Percentiles rank a stretch among this genome's conserved stretches.
Conservation (phyloP, 148 eudicot species). For the Rhododendron simsii region DNA sequence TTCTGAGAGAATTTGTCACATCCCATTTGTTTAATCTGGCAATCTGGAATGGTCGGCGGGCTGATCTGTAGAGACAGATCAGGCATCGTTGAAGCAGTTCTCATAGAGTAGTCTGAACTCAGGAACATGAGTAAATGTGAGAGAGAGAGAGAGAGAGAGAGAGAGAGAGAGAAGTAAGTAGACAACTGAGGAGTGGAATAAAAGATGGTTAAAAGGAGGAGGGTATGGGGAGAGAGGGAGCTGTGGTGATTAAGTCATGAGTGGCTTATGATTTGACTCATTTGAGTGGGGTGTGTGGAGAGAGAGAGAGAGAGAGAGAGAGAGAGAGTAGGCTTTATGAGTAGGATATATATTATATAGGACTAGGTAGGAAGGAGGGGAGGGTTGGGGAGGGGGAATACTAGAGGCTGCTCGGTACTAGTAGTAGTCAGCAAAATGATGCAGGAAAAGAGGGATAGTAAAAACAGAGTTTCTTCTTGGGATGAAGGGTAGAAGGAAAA, state of each 20-base stretch:
- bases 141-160: background rate
- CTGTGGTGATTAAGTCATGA: slow-evolving; percentile 67
- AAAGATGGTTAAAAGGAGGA: background rate
- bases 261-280: slow-evolving; percentile 56
- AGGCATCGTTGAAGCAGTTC: slow-evolving; percentile 19
- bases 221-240: background rate
- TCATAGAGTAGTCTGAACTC: slow-evolving; percentile 23
- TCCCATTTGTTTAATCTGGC: slow-evolving; percentile 12
- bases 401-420: background rate
- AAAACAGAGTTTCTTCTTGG: slow-evolving; percentile 16
- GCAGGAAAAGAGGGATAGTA: background rate
- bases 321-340: slow-evolving; percentile 15
- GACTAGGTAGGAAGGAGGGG: background rate
- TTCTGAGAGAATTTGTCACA: slow-evolving; percentile 3
- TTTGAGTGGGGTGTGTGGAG: slow-evolving; percentile 33
- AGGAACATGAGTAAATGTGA: slow-evolving; percentile 1
- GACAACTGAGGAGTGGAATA: background rate
- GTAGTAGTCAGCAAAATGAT: slow-evolving; percentile 13
- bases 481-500: slow-evolving; percentile 29
- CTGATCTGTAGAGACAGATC: slow-evolving; percentile 85
- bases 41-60: slow-evolving; percentile 37
- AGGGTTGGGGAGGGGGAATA: background rate
- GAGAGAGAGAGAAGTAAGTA: background rate
- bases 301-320: background rate
- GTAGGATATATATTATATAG: background rate